Percentiles rank a stretch among this genome's conserved stretches.
These are phyloP conservation scores for Porcisia deanei DNA, from an alignment of 208 protist genomes.

Conservation along the genomic window DNA sequence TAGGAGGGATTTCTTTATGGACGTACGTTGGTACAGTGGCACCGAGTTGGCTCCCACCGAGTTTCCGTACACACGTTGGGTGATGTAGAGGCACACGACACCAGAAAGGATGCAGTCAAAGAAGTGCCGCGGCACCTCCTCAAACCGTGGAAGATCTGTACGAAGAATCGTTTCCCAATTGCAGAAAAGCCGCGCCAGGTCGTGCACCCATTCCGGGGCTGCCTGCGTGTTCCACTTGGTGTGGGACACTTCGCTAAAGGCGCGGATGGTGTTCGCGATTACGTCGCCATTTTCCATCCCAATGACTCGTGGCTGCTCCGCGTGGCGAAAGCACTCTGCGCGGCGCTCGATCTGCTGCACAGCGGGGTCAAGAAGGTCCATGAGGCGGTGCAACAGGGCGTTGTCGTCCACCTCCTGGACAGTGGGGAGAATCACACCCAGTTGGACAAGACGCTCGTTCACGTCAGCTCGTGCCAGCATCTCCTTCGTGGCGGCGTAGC, in stretches of 20 bases:
- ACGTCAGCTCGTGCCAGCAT: slow-evolving; percentile 71
- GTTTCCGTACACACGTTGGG: slow-evolving; percentile 73
- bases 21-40: slow-evolving; percentile 35
- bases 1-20: slow-evolving; percentile 56
- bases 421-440: slow-evolving; percentile 60
- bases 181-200: slow-evolving; percentile 82
- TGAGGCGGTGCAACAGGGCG: slow-evolving; percentile 54
- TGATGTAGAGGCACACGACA: slow-evolving; percentile 60
- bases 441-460: slow-evolving; percentile 56
- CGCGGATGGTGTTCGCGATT: slow-evolving; percentile 45
- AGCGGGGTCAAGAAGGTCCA: slow-evolving; percentile 74
- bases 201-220: slow-evolving; percentile 80
- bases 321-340: slow-evolving; percentile 40
- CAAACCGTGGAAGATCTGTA: slow-evolving; percentile 68
- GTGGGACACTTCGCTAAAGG: slow-evolving; percentile 58
- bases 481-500: slow-evolving; percentile 60
- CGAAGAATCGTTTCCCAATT: slow-evolving; percentile 89
- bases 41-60: slow-evolving; percentile 45
- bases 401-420: slow-evolving; percentile 61
- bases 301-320: slow-evolving; percentile 34
- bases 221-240: slow-evolving; percentile 43
- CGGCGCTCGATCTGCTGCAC: slow-evolving; percentile 64
- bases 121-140: slow-evolving; percentile 79
- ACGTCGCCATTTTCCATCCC: slow-evolving; percentile 53
- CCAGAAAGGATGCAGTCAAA: slow-evolving; percentile 83